Evolutionary conservation across 176 grass and related monocot genomes (phyloP).

Genomic region (Raddia guianensis): DNA sequence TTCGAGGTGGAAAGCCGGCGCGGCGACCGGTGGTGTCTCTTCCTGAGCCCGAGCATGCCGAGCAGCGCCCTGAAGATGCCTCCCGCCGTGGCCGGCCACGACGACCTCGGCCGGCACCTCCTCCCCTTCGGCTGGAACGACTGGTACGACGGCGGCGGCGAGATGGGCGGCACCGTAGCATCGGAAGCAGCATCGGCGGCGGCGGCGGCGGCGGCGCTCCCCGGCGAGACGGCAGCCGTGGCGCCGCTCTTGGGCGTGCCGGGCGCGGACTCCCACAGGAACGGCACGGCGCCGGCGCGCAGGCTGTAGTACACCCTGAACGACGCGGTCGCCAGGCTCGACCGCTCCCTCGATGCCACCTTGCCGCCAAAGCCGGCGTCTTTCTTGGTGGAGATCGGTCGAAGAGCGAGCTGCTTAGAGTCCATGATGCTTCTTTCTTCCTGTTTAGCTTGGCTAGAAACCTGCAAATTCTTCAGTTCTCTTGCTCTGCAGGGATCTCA

Average conservation of each 20-base stretch:
- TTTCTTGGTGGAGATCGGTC: background rate
- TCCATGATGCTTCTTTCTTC: slow-evolving; percentile 19
- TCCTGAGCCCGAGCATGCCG: slow-evolving; percentile 33
- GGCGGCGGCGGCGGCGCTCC: background rate
- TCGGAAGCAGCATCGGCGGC: background rate
- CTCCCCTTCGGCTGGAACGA: slow-evolving; percentile 18
- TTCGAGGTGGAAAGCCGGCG: background rate
- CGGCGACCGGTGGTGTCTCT: slow-evolving; percentile 1
- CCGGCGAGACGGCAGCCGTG: slow-evolving; percentile 2
- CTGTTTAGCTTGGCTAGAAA: background rate
- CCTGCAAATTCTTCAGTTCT: background rate
- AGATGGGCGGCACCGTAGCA: slow-evolving; percentile 21
- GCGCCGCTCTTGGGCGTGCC: slow-evolving; percentile 46
- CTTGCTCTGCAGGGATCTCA: background rate
- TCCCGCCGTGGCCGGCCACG: background rate
- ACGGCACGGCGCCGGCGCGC: slow-evolving; percentile 46
- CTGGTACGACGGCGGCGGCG: slow-evolving; percentile 40
- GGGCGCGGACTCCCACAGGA: slow-evolving; percentile 53
- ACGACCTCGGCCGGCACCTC: slow-evolving; percentile 13
- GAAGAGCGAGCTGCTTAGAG: slow-evolving; percentile 25
- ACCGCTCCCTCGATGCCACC: slow-evolving; percentile 31
- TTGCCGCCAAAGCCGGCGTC: background rate
- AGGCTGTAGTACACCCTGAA: slow-evolving; percentile 56
- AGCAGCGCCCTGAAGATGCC: slow-evolving; percentile 36
- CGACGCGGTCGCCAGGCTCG: slow-evolving; percentile 39